Conservation (phyloP, 768 basidiomycete genomes). For the Lentinula lateritia region DNA sequence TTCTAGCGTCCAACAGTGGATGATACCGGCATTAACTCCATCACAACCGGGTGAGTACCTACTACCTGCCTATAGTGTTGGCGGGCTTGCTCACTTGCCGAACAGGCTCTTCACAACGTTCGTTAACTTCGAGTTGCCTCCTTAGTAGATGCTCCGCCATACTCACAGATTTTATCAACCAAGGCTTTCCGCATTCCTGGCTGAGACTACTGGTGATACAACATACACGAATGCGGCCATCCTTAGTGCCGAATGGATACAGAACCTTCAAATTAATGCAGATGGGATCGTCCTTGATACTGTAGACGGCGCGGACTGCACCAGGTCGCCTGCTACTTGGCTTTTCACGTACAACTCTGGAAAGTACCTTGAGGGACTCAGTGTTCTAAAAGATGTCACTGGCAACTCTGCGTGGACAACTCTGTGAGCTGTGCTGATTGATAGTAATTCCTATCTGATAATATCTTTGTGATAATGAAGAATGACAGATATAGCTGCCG, state of each 20-base stretch:
- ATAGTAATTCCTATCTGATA: constrained; percentile 5
- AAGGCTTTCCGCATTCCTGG: constrained; percentile 45
- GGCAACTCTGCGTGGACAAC: constrained; percentile 34
- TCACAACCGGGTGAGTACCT: constrained; percentile 42
- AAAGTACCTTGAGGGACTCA: constrained; percentile 48
- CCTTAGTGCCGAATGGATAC: constrained; percentile 44
- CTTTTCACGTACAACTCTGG: constrained; percentile 52
- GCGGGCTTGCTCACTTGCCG: background rate
- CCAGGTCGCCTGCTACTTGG: constrained; percentile 38
- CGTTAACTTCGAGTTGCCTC: constrained; percentile 24
- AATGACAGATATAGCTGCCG: constrained; percentile 30
- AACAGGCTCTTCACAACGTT: constrained; percentile 16
- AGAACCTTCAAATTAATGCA: constrained; percentile 36
- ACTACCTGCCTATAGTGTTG: background rate
- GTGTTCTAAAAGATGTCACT: constrained; percentile 36
- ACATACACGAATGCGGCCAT: constrained; percentile 44
- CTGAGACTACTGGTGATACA: constrained; percentile 36
- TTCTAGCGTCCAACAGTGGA: constrained; percentile 36
- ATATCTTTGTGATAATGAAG: constrained; percentile 14
- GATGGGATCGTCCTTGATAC: constrained; percentile 41
- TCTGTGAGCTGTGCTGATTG: constrained; percentile 26
- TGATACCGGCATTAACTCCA: constrained; percentile 41
- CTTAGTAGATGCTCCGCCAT: constrained; percentile 4
- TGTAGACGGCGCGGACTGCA: constrained; percentile 40
- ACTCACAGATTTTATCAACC: background rate